Base-by-base conservation (phyloP, 2,329 filamentous ascomycete species). In the Aureobasidium musti region DNA sequence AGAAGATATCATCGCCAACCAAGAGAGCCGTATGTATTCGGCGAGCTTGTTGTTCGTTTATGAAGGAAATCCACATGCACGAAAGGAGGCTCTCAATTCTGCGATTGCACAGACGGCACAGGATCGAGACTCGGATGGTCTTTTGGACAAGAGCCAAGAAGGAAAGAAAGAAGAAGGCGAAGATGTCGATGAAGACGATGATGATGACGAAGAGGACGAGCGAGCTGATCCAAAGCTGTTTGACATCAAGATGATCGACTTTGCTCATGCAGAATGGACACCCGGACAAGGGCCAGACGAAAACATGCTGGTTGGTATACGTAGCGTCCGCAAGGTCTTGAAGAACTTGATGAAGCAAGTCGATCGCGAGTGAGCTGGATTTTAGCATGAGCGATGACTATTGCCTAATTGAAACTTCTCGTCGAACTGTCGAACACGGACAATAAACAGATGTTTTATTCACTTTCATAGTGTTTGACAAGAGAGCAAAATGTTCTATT, bases 241-340 rank as follows among this genome's bases (percentile, higher is more conserved):
- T 73, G 85, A 87, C 14, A 83, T 97, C 59, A 95, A 94, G 75
- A 83, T 99, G 69, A 99, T 99, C 72, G 95, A 99, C 77, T 99
- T 99, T 82, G 95, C 95, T 1, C 95, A 99, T 78, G 95, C 95
- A 13, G 80, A 82, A 59, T 98, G 90, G 88, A 89, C 87, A 1
- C 90, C 91, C 0, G 91, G 92, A 1, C 79, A 89, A 72, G 94
- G 94, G 0, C 89, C 90, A 0, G 95, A 99, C 76, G 89, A 96
- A 78, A 98, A 98, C 74, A 81, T 85, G 17, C 81, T 97, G 37
- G 81, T 81, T 41, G 93, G 93, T 0, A 86, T 97, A 69, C 83
- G 87, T 74, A 94, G 84, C 74, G 80, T 94, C 43, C 82, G 85
- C 61, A 82, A 82, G 68, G 88, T 97, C 35, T 88, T 98, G 72